Conservation (phyloP, 176 grass and related monocot species). For the Triticum urartu region DNA sequence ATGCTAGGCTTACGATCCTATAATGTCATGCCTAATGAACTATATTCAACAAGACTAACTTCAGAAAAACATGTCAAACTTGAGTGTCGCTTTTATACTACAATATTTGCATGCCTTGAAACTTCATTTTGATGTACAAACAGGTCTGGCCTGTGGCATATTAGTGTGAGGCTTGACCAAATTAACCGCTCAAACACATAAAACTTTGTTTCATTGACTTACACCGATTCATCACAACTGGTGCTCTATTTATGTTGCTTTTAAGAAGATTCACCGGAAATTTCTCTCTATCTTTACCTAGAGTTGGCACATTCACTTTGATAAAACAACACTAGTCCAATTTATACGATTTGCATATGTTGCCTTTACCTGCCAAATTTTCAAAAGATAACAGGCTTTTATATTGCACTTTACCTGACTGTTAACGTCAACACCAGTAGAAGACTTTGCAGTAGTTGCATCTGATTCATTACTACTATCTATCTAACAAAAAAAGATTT, state of each 20-base stretch:
- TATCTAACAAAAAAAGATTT: conserved; percentile 21
- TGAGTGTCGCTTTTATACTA: neutral
- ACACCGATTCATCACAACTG: neutral
- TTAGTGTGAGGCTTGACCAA: neutral
- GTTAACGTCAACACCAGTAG: conserved; percentile 10
- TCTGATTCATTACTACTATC: conserved; percentile 34
- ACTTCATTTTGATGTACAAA: neutral
- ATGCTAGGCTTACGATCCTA: too few species aligned
- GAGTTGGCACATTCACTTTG: neutral
- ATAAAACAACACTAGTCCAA: neutral
- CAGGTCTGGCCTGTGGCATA: neutral
- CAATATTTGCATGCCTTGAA: neutral
- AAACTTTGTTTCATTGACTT: neutral
- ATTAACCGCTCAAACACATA: neutral
- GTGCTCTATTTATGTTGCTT: neutral
- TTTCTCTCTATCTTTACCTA: neutral
- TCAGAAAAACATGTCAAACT: neutral
- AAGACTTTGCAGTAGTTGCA: conserved; percentile 26
- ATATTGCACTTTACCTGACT: conserved; percentile 55
- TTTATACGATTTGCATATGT: neutral
- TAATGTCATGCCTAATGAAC: too few species aligned
- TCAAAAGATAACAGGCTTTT: neutral
- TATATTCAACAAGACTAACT: neutral
- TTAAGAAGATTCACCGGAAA: neutral
- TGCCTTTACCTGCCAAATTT: neutral